A percentile compares a stretch with the other conserved stretches of the same genome.
These are phyloP conservation scores for Pseudocercospora pini-densiflorae DNA, from an alignment of 2,329 filamentous ascomycete genomes.

Conservation along the genomic window DNA sequence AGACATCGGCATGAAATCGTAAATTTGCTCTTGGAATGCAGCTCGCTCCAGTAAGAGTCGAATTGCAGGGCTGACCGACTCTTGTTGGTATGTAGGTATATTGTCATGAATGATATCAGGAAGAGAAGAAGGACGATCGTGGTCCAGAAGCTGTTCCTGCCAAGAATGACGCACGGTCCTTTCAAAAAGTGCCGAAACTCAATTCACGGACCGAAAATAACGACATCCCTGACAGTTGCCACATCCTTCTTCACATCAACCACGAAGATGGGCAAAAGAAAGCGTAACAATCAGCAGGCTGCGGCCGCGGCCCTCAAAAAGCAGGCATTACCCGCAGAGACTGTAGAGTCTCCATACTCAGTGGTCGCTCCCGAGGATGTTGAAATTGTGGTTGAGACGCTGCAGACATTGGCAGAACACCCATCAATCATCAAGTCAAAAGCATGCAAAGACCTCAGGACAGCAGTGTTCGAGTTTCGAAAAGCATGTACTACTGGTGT, in stretches of 20 bases:
- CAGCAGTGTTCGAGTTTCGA: constrained; percentile 70
- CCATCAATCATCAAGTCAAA: constrained; percentile 70
- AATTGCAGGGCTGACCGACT: no score
- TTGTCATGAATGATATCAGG: no score
- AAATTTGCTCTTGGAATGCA: no score
- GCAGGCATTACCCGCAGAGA: constrained; percentile 13
- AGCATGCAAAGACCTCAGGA: constrained; percentile 67
- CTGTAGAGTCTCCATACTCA: constrained; percentile 12
- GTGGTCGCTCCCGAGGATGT: constrained; percentile 58
- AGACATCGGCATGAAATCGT: no score
- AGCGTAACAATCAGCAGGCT: constrained; percentile 14
- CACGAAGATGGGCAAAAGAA: constrained; percentile 18
- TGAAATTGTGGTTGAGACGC: constrained; percentile 69
- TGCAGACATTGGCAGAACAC: constrained; percentile 62
- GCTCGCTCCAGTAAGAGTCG: no score
- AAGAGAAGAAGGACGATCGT: no score
- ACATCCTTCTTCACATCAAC: background rate
- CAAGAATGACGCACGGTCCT: background rate
- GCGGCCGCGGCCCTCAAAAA: constrained; percentile 1
- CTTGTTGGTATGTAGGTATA: no score
- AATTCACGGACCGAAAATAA: background rate
- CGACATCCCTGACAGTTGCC: background rate
- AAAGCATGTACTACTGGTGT: constrained; percentile 70
- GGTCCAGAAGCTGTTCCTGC: background rate
- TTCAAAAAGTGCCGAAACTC: background rate